Conservation (phyloP, 2,329 filamentous ascomycete species). For the Diplocarpon mali region DNA sequence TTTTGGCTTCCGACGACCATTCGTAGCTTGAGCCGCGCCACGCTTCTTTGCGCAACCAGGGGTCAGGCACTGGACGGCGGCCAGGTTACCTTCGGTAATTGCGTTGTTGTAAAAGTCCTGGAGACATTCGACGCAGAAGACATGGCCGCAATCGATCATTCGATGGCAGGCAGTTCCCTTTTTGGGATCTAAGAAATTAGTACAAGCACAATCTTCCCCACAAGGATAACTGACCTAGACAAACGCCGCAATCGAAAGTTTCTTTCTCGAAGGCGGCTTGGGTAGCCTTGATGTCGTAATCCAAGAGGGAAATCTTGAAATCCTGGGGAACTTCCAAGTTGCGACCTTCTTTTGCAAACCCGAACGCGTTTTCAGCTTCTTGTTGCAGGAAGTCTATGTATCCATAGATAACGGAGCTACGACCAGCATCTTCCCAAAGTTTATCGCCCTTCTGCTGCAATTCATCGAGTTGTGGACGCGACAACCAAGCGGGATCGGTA, state of each 20-base stretch:
- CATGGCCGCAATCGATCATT: conserved; percentile 74
- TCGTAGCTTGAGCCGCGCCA: conserved; percentile 28
- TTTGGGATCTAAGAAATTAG: conserved; percentile 56
- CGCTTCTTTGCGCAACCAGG: conserved; percentile 66
- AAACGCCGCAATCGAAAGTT: conserved; percentile 82
- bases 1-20: conserved; percentile 45
- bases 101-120: conserved; percentile 83
- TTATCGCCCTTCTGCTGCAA: conserved; percentile 40
- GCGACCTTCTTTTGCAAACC: conserved; percentile 37
- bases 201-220: not conserved
- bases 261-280: conserved; percentile 67
- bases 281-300: conserved; percentile 67
- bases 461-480: conserved; percentile 34
- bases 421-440: conserved; percentile 53
- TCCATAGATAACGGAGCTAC: conserved; percentile 46
- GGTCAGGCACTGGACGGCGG: conserved; percentile 66
- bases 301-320: conserved; percentile 61
- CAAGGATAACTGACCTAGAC: conserved; percentile 37
- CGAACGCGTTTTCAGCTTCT: conserved; percentile 49
- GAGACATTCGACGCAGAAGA: conserved; percentile 83
- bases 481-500: conserved; percentile 47
- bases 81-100: conserved; percentile 75
- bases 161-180: conserved; percentile 74
- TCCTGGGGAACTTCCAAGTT: conserved; percentile 41
- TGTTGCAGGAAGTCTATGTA: conserved; percentile 55